Evolutionary conservation across 1,284 basidiomycete species (phyloP).

Genomic region (Boletus nobilissimus): DNA sequence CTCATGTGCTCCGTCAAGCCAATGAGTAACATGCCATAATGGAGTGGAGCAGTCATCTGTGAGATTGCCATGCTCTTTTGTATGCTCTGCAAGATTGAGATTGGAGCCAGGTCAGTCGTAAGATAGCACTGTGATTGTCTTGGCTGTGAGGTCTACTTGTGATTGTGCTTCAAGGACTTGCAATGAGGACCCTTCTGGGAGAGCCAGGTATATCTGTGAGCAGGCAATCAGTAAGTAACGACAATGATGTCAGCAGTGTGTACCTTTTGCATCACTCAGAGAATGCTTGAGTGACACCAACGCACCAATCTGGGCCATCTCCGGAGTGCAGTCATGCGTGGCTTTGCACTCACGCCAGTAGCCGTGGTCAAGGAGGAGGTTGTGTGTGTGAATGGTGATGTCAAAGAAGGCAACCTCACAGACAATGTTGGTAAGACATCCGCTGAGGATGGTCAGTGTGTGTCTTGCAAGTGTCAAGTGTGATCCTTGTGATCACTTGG

Average conservation of each 20-base stretch:
- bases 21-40: conserved; percentile 24
- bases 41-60: conserved; percentile 56
- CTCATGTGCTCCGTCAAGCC: conserved; percentile 18
- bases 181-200: conserved; percentile 24
- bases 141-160: conserved; percentile 37
- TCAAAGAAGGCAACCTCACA: conserved; percentile 73
- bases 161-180: background rate
- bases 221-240: background rate
- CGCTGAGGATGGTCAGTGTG: conserved; percentile 61
- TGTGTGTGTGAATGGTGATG: conserved; percentile 57
- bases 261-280: conserved; percentile 81
- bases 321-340: conserved; percentile 75
- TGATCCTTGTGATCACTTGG: conserved; percentile 62
- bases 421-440: conserved; percentile 64
- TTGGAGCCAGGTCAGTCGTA: conserved; percentile 68
- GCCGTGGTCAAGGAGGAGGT: conserved; percentile 52
- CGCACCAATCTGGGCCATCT: conserved; percentile 66
- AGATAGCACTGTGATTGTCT: conserved; percentile 62
- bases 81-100: conserved; percentile 69
- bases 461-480: conserved; percentile 56
- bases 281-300: conserved; percentile 66
- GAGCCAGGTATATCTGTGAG: conserved; percentile 60
- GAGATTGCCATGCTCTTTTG: conserved; percentile 61
- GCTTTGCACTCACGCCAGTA: conserved; percentile 65
- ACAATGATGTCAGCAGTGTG: background rate